Base-by-base conservation (phyloP, 257 asterid species). In the Voacanga thouarsii region DNA sequence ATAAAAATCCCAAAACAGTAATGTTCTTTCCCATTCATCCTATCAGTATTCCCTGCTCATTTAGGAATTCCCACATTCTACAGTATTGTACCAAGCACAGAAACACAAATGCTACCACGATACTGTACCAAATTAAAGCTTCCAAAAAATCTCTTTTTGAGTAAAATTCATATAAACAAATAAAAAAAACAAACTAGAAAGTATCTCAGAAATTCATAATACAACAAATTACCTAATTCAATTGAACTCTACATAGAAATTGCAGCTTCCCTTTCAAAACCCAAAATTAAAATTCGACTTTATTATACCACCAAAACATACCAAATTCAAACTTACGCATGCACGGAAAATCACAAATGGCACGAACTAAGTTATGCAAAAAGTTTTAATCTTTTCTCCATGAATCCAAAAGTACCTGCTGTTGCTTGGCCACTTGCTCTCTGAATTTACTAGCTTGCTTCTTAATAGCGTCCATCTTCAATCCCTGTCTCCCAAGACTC, bases 381-480 rank as follows among this genome's bases (percentile, higher is more conserved):
- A 51, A 60, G 18, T 49, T 14, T 53, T 55, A 4, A 24, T 55
- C 24, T 23, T 37, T 39, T 53, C 28, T 15, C 28, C 33, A 70
- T 15, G n/a, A 23, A 59, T 28, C 44, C 44, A 65, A 49, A 45
- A 51, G 30, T 65, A 92, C 99, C 99, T 95, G 98, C 30, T 95
- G 99, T 71, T 95, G 99, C 82, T 89, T 89, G 49, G 99, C 99
- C 56, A 95, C 99, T 88, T 95, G 98, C 76, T 93, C 98, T 76
- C 99, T 89, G 51, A 95, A 82, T 87, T 88, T 92, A 84, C 86
- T 89, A 16, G 99, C 99, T 81, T 95, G 98, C 87, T 91, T 93
- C 97, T 90, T 95, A 24, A 95, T 91, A 84, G 97, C 94, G 72
- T 95, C 98, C 98, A 95, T 92, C 64, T 55, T 65, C 57, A 71